These are phyloP conservation scores for Calonectria henricotiae DNA, from an alignment of 2,329 filamentous ascomycete species.

Conservation along the genomic window DNA sequence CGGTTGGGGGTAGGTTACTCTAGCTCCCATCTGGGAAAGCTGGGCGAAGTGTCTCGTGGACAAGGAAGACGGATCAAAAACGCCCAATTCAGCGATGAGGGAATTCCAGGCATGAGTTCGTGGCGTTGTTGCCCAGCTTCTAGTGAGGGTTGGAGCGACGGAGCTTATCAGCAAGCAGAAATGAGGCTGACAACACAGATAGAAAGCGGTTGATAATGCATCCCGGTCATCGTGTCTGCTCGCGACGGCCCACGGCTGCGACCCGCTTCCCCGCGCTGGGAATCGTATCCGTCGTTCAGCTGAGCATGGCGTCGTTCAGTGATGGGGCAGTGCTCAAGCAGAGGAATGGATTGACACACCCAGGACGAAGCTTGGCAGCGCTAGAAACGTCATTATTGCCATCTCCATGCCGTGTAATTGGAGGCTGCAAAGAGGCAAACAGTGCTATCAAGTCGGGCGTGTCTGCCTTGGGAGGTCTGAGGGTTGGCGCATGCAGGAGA, in stretches of 20 bases:
- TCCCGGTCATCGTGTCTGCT: constrained; percentile 24
- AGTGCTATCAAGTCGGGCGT: constrained; percentile 34
- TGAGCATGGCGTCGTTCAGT: constrained; percentile 42
- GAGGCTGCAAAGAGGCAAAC: constrained; percentile 45
- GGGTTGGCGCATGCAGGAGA: constrained; percentile 30
- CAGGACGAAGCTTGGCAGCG: constrained; percentile 33
- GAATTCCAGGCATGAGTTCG: neutral
- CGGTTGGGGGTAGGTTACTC: neutral
- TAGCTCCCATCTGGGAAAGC: constrained; percentile 28
- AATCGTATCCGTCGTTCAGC: constrained; percentile 44
- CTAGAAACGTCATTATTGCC: constrained; percentile 43
- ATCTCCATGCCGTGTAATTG: constrained; percentile 31
- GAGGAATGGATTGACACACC: constrained; percentile 41
- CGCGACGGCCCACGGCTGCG: neutral
- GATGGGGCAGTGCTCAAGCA: constrained; percentile 48
- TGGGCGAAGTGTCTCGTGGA: constrained; percentile 29
- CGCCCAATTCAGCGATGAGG: neutral
- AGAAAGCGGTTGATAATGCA: constrained; percentile 12
- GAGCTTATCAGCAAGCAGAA: constrained; percentile 20
- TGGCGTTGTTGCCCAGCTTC: neutral
- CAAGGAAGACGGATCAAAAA: neutral
- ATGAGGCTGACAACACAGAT: neutral
- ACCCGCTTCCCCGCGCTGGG: constrained; percentile 36
- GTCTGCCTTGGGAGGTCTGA: constrained; percentile 37
- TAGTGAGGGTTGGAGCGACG: neutral